A percentile compares a stretch with the other conserved stretches of the same genome.
Conservation (phyloP, 1,284 basidiomycete species). For the Cutaneotrichosporon cavernicola region DNA sequence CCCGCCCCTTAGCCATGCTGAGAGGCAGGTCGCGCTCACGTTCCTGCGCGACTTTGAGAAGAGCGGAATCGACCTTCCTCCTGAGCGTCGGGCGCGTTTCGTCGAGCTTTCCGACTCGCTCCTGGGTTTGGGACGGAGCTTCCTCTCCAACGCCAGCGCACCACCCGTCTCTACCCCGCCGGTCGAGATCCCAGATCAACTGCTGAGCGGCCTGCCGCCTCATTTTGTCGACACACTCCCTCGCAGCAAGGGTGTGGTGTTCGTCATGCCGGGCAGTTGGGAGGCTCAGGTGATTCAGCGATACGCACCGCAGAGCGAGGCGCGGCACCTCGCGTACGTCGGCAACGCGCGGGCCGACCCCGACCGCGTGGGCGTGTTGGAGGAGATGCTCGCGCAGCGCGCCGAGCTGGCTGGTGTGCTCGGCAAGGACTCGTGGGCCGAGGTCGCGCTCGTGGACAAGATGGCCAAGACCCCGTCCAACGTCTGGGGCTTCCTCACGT, state of each 20-base stretch:
- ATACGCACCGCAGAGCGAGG: slow-evolving; percentile 76
- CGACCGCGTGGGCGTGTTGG: slow-evolving; percentile 60
- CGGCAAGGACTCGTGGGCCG: slow-evolving; percentile 76
- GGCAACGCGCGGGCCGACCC: slow-evolving; percentile 61
- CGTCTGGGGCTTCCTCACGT: slow-evolving; percentile 76
- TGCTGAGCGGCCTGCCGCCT: slow-evolving; percentile 46
- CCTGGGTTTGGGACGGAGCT: slow-evolving; percentile 80
- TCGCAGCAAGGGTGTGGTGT: slow-evolving; percentile 58
- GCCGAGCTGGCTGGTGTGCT: slow-evolving; percentile 77
- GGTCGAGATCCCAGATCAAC: slow-evolving; percentile 48
- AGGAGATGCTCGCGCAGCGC: slow-evolving; percentile 70
- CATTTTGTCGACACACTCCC: slow-evolving; percentile 59
- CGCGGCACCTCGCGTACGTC: slow-evolving; percentile 75
- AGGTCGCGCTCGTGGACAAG: slow-evolving; percentile 83
- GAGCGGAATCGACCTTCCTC: slow-evolving; percentile 87
- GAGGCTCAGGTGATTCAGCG: slow-evolving; percentile 91
- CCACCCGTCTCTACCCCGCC: slow-evolving; percentile 33
- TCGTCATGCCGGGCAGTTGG: slow-evolving; percentile 76
- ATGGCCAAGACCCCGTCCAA: slow-evolving; percentile 93
- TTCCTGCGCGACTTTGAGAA: slow-evolving; percentile 98
- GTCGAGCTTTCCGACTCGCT: slow-evolving; percentile 90
- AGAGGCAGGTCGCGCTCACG: slow-evolving; percentile 76
- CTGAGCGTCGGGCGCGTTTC: slow-evolving; percentile 72
- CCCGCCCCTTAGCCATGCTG: slow-evolving; percentile 44
- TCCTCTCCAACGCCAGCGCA: slow-evolving; percentile 63